Evolutionary conservation across 2,329 filamentous ascomycete species (phyloP).

Genomic region (Cucurbitaria berberidis): DNA sequence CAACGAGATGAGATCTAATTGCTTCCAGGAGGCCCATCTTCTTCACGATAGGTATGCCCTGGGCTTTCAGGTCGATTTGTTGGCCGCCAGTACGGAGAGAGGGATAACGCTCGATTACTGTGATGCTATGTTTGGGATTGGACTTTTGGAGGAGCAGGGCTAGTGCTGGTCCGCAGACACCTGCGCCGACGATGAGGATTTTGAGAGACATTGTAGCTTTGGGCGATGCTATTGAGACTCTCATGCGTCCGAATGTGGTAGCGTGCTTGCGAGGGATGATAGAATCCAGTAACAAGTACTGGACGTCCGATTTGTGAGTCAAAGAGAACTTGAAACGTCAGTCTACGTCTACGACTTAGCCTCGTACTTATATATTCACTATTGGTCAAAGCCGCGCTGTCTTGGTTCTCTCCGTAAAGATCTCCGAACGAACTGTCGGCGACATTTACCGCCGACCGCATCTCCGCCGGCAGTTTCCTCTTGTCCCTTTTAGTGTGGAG

Average conservation of each 20-base stretch:
- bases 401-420: background rate
- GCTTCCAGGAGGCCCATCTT: slow-evolving; percentile 49
- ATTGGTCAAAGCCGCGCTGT: background rate
- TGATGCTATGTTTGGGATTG: slow-evolving; percentile 46
- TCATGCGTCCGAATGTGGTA: background rate
- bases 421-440: background rate
- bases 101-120: slow-evolving; percentile 52
- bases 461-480: too few relatives aligned
- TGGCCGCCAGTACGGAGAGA: slow-evolving; percentile 54
- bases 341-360: background rate
- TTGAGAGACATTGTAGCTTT: slow-evolving; percentile 21
- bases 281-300: background rate
- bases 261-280: background rate
- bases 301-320: background rate
- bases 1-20: slow-evolving; percentile 41
- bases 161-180: slow-evolving; percentile 47
- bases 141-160: slow-evolving; percentile 58
- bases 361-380: background rate
- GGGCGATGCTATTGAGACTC: background rate
- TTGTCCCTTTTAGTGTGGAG: too few relatives aligned
- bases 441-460: background rate
- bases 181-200: slow-evolving; percentile 39
- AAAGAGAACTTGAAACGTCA: background rate
- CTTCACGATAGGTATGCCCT: slow-evolving; percentile 50
- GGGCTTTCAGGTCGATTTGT: slow-evolving; percentile 54